A percentile compares a stretch with the other conserved stretches of the same genome.
Conservation (phyloP, 257 asterid genomes). For the Sherardia arvensis region DNA sequence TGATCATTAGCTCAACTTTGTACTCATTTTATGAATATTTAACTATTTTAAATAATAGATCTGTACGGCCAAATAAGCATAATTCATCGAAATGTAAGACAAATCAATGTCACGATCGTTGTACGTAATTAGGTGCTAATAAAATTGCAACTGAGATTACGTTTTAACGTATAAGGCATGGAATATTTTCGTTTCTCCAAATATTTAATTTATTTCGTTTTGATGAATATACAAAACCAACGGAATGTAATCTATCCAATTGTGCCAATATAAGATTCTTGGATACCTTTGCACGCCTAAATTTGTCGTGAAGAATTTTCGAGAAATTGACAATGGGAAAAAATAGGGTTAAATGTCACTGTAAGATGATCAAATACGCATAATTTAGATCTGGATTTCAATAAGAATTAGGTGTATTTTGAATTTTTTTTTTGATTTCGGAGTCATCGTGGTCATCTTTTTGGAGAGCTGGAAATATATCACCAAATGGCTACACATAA, state of each 20-base stretch:
- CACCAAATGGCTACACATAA: not conserved
- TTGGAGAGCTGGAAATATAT: not conserved
- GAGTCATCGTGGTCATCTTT: not conserved
- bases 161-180: not conserved
- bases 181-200: not conserved
- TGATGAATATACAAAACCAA: not conserved
- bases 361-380: not conserved
- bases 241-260: not conserved
- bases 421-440: not conserved
- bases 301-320: slow-evolving; percentile 7
- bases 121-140: not conserved
- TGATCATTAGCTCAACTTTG: too few relatives aligned
- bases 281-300: slow-evolving; percentile 8
- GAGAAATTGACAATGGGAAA: not conserved
- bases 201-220: not conserved
- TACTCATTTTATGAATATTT: too few relatives aligned
- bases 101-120: slow-evolving; percentile 3
- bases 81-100: not conserved
- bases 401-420: not conserved
- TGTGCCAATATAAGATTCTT: not conserved
- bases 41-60: not conserved
- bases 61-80: not conserved
- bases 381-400: not conserved
- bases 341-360: slow-evolving; percentile 3
- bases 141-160: not conserved